These are phyloP conservation scores for Erythrophleum fordii DNA, from an alignment of 306 rosid species.

Conservation along the genomic window DNA sequence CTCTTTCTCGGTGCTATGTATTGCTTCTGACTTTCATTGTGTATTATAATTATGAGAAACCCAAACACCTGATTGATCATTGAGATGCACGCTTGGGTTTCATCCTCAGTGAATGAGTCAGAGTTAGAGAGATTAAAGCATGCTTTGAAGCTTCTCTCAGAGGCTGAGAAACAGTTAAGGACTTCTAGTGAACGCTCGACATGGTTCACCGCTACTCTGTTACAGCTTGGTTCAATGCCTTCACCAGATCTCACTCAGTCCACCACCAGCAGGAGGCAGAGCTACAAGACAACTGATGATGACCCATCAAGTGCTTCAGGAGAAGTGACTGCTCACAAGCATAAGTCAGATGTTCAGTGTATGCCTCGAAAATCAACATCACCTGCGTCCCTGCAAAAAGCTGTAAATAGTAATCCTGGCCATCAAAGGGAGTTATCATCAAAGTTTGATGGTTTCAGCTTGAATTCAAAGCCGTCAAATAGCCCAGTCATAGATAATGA, in stretches of 20 bases:
- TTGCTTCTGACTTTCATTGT: slow-evolving; percentile 14
- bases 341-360: slow-evolving; percentile 62
- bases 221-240: slow-evolving; percentile 89
- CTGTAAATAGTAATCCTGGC: slow-evolving; percentile 49
- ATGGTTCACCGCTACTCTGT: slow-evolving; percentile 95
- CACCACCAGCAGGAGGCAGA: slow-evolving; percentile 84
- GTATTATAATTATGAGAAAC: slow-evolving; percentile 25
- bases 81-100: slow-evolving; percentile 47
- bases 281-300: slow-evolving; percentile 79
- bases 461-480: slow-evolving; percentile 60
- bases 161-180: slow-evolving; percentile 95
- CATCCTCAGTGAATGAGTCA: slow-evolving; percentile 75
- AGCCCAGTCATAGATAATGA: slow-evolving; percentile 59
- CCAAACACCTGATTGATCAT: slow-evolving; percentile 17
- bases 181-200: slow-evolving; percentile 95
- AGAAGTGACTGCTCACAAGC: slow-evolving; percentile 62
- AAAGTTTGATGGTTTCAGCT: slow-evolving; percentile 51
- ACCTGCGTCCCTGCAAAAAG: slow-evolving; percentile 57
- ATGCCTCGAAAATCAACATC: slow-evolving; percentile 59
- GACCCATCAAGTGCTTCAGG: slow-evolving; percentile 86
- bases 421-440: slow-evolving; percentile 56
- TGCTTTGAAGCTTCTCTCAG: slow-evolving; percentile 97
- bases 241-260: slow-evolving; percentile 82
- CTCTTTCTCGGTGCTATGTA: neutral
- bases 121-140: slow-evolving; percentile 93